phyloP scores from a whole-genome alignment of 345 rosid genomes.

The Gossypium bickii region DNA sequence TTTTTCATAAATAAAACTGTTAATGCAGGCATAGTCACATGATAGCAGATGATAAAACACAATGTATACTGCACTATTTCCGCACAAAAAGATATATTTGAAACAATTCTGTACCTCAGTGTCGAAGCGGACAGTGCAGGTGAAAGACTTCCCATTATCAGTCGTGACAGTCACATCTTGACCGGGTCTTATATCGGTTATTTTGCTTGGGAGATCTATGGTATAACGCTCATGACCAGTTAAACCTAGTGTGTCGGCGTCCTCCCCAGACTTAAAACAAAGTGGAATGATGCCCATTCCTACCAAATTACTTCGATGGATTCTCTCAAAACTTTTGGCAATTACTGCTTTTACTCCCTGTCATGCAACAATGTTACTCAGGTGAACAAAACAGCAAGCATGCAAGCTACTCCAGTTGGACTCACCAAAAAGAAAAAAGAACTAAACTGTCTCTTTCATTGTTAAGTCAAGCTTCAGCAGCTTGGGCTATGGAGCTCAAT shows the following conservation, averaged over 20 bases:
- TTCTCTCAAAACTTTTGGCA: slow-evolving; percentile 98
- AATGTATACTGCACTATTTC: neutral
- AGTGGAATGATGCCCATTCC: slow-evolving; percentile 98
- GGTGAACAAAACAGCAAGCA: neutral
- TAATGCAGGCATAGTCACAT: neutral
- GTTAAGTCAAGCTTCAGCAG: neutral
- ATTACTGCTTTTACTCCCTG: slow-evolving; percentile 99
- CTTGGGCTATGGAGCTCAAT: neutral
- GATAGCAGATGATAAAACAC: neutral
- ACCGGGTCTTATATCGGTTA: slow-evolving; percentile 80
- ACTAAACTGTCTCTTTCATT: neutral
- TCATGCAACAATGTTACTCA: slow-evolving; percentile 16
- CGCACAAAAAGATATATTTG: neutral
- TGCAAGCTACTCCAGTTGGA: neutral
- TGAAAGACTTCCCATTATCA: slow-evolving; percentile 78
- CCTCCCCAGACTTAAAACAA: slow-evolving; percentile 92
- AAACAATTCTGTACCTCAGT: slow-evolving; percentile 63
- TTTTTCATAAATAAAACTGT: neutral
- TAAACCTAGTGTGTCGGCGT: slow-evolving; percentile 78
- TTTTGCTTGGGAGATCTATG: slow-evolving; percentile 74
- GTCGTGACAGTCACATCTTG: slow-evolving; percentile 91
- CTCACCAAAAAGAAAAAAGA: neutral
- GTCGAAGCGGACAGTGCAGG: slow-evolving; percentile 88
- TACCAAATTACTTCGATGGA: slow-evolving; percentile 94
- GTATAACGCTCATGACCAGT: slow-evolving; percentile 88